Conservation (phyloP, 1,139 yeast species). For the Debaryomyces nepalensis region DNA sequence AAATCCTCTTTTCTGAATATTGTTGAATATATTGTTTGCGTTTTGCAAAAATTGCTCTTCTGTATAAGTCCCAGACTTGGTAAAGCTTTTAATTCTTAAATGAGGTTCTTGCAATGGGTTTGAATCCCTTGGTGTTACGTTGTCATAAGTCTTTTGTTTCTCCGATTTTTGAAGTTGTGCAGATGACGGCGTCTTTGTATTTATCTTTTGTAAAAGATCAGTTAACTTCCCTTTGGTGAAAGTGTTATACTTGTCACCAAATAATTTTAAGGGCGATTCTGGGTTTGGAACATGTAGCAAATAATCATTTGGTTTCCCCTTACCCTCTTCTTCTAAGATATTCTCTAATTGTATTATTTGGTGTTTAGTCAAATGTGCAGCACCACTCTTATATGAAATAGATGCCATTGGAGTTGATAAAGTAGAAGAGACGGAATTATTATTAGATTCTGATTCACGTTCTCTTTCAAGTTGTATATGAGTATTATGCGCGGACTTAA, state of each 20-base stretch:
- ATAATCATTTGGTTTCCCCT: conserved; percentile 19
- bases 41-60: conserved; percentile 43
- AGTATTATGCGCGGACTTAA: conserved; percentile 6
- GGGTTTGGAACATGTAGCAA: conserved; percentile 26
- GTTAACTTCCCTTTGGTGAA: conserved; percentile 44
- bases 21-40: conserved; percentile 46
- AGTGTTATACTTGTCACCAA: conserved; percentile 45
- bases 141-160: background rate
- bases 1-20: conserved; percentile 43
- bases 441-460: conserved; percentile 16
- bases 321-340: conserved; percentile 24
- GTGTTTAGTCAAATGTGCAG: conserved; percentile 24
- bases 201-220: conserved; percentile 35
- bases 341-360: conserved; percentile 29
- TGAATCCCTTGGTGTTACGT: background rate
- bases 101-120: conserved; percentile 26
- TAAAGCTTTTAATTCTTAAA: conserved; percentile 38
- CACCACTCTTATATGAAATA: conserved; percentile 19
- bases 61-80: conserved; percentile 37
- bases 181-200: conserved; percentile 23
- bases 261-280: conserved; percentile 47
- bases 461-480: conserved; percentile 4
- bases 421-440: conserved; percentile 40
- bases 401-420: conserved; percentile 40
- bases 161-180: conserved; percentile 2